Evolutionary conservation across 208 protist genomes (phyloP).

Genomic region (Trypanosoma avium): DNA sequence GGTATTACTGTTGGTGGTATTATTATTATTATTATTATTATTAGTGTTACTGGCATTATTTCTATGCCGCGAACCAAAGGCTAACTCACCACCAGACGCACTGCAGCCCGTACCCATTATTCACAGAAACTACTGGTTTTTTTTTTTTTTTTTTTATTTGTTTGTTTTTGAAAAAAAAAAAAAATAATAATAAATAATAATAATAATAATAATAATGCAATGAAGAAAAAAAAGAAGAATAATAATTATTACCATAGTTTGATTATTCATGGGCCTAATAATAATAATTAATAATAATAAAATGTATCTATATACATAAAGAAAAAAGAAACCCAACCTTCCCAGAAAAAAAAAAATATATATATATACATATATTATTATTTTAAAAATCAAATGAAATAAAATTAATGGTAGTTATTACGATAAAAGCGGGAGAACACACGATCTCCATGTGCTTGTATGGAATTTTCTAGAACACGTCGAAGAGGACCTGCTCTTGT

Average conservation of each 20-base stretch:
- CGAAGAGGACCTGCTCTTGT: slow-evolving; percentile 68
- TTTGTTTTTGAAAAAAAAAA: no score
- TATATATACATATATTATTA: slow-evolving; percentile 1
- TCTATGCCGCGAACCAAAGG: background rate
- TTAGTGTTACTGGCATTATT: background rate
- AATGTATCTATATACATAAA: background rate
- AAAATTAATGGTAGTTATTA: slow-evolving; percentile 69
- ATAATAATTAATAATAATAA: background rate
- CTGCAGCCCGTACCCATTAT: slow-evolving; percentile 10
- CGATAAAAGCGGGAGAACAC: slow-evolving; percentile 85
- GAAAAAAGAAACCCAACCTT: background rate
- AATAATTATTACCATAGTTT: background rate
- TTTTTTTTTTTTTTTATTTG: no score
- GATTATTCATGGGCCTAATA: background rate
- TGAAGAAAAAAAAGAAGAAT: no score
- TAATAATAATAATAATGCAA: no score
- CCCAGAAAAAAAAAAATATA: slow-evolving; percentile 7
- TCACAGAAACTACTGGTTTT: no score
- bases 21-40: no score
- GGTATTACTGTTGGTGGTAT: no score
- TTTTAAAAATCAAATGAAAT: background rate
- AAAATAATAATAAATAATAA: no score
- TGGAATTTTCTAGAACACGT: slow-evolving; percentile 49
- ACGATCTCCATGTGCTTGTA: slow-evolving; percentile 78
- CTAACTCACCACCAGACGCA: background rate